phyloP scores from a whole-genome alignment of 768 basidiomycete species.

The Udeniomyces megalosporus region DNA sequence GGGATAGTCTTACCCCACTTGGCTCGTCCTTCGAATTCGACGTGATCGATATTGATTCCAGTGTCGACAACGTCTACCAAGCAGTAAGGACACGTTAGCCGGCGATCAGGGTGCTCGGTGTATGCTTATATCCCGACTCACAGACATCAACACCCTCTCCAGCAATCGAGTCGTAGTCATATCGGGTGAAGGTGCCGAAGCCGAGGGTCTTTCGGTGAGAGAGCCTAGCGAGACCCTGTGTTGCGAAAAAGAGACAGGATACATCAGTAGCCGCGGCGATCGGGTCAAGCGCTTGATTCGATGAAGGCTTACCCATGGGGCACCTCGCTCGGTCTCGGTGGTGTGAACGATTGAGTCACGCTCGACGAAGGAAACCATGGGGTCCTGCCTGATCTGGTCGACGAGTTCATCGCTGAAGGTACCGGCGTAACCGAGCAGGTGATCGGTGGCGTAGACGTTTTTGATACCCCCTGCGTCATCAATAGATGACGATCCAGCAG shows the following conservation, averaged over 20 bases:
- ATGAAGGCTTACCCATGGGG: constrained; percentile 59
- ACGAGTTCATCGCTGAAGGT: constrained; percentile 53
- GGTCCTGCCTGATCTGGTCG: constrained; percentile 58
- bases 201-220: constrained; percentile 65
- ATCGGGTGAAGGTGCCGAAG: constrained; percentile 69
- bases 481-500: not conserved
- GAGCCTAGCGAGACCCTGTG: constrained; percentile 83
- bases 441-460: constrained; percentile 55
- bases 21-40: constrained; percentile 67
- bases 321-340: constrained; percentile 48
- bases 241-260: constrained; percentile 17
- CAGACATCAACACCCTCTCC: constrained; percentile 85
- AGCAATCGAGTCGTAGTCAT: constrained; percentile 51
- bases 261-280: constrained; percentile 2
- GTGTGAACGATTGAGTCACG: constrained; percentile 82
- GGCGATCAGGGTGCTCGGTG: too few species aligned
- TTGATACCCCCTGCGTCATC: constrained; percentile 23
- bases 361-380: constrained; percentile 86
- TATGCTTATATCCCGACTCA: too few species aligned
- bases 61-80: constrained; percentile 38
- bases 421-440: constrained; percentile 62
- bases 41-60: constrained; percentile 72
- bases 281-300: not conserved
- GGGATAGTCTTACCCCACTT: constrained; percentile 88
- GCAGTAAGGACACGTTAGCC: not conserved